Evolutionary conservation across 805 yeast genomes (phyloP).

Genomic region (Candida sphagnicola): DNA sequence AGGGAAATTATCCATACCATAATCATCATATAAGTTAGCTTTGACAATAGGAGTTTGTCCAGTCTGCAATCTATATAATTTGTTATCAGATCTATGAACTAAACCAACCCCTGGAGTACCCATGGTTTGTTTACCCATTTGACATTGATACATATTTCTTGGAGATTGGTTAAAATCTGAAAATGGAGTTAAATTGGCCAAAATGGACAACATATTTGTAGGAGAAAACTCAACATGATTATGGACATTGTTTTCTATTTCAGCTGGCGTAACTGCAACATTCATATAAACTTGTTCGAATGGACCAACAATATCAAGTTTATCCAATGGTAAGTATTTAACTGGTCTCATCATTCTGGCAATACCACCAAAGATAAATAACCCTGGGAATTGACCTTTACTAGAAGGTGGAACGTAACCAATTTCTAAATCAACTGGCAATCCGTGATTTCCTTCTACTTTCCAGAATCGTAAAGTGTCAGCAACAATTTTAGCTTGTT

Average conservation of each 20-base stretch:
- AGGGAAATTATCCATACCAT: slow-evolving; percentile 98
- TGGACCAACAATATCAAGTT: slow-evolving; percentile 89
- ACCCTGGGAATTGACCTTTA: slow-evolving; percentile 96
- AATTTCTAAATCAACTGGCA: slow-evolving; percentile 84
- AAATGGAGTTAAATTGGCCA: slow-evolving; percentile 96
- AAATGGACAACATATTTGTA: slow-evolving; percentile 87
- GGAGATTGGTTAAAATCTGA: slow-evolving; percentile 99
- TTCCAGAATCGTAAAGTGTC: slow-evolving; percentile 92
- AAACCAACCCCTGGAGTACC: slow-evolving; percentile 99
- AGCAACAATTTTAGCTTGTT: slow-evolving; percentile 80
- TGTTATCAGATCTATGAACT: slow-evolving; percentile 89
- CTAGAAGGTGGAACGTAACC: slow-evolving; percentile 96
- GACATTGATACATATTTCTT: slow-evolving; percentile 99
- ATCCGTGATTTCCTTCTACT: slow-evolving; percentile 70
- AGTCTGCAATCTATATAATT: slow-evolving; percentile 83
- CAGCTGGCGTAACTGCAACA: slow-evolving; percentile 90
- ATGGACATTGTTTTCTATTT: slow-evolving; percentile 76
- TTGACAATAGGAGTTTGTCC: slow-evolving; percentile 98
- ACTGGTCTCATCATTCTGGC: slow-evolving; percentile 97
- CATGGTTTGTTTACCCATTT: slow-evolving; percentile 99
- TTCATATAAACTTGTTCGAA: slow-evolving; percentile 98
- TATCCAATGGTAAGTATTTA: slow-evolving; percentile 79
- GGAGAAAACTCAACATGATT: slow-evolving; percentile 94
- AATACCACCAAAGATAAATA: slow-evolving; percentile 85
- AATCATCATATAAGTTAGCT: slow-evolving; percentile 89